phyloP scores from a whole-genome alignment of 306 rosid genomes.

The Dalbergia oliveri region DNA sequence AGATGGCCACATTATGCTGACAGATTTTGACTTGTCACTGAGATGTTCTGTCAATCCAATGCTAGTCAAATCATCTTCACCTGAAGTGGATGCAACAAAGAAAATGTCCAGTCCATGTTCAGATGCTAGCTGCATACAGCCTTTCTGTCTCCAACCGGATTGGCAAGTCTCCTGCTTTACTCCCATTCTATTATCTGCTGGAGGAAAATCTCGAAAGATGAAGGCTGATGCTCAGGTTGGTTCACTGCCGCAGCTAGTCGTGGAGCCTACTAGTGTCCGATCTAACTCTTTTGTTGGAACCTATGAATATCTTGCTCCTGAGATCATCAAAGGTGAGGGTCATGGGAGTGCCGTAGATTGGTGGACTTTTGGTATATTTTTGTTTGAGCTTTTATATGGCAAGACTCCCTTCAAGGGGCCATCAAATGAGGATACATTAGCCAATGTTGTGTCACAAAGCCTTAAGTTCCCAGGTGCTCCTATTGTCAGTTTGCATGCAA shows the following conservation, averaged over 20 bases:
- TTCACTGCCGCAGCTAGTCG: conserved; percentile 90
- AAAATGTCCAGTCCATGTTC: conserved; percentile 75
- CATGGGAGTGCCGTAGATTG: conserved; percentile 96
- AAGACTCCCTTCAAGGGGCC: conserved; percentile 93
- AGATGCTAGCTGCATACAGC: conserved; percentile 88
- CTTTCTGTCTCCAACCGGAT: conserved; percentile 96
- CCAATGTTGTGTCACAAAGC: conserved; percentile 81
- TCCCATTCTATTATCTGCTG: conserved; percentile 72
- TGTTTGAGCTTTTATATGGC: conserved; percentile 92
- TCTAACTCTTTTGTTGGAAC: conserved; percentile 98
- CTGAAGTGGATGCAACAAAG: conserved; percentile 60
- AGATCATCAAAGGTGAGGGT: conserved; percentile 86
- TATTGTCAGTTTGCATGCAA: conserved; percentile 86
- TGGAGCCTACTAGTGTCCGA: conserved; percentile 87
- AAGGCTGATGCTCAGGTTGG: conserved; percentile 79
- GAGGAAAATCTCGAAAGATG: conserved; percentile 79
- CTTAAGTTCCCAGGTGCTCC: conserved; percentile 90
- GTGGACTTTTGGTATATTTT: conserved; percentile 96
- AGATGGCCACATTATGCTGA: conserved; percentile 99
- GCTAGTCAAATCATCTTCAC: conserved; percentile 78
- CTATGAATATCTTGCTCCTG: conserved; percentile 96
- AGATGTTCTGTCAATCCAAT: conserved; percentile 85
- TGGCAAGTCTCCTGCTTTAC: conserved; percentile 99
- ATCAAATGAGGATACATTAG: conserved; percentile 81
- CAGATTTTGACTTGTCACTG: conserved; percentile 92